Evolutionary conservation across 257 asterid genomes (phyloP).

Genomic region (Parsonsia alboflavescens): DNA sequence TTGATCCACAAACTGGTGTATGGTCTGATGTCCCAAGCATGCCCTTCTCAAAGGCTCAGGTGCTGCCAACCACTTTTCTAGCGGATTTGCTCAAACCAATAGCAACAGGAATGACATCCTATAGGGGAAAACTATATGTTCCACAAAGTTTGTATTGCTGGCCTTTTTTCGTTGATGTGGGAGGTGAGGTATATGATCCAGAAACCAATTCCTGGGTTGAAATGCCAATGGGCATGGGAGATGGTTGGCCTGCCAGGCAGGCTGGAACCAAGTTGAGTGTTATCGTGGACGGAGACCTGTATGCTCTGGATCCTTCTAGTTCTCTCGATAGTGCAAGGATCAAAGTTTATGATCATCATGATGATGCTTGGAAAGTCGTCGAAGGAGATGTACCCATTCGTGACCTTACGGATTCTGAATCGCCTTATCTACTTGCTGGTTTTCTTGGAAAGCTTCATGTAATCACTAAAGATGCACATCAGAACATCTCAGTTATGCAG

Average conservation of each 20-base stretch:
- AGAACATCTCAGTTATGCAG: constrained; percentile 55
- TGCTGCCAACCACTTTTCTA: constrained; percentile 78
- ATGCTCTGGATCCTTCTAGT: constrained; percentile 78
- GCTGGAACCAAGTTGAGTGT: constrained; percentile 85
- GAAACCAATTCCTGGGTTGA: constrained; percentile 77
- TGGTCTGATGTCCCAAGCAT: constrained; percentile 87
- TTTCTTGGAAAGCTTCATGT: constrained; percentile 77
- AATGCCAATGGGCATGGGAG: constrained; percentile 95
- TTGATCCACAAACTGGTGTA: constrained; percentile 58
- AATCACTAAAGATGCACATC: constrained; percentile 62
- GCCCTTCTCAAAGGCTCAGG: constrained; percentile 88
- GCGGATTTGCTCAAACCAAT: constrained; percentile 90
- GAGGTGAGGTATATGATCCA: constrained; percentile 93
- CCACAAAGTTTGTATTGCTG: constrained; percentile 90
- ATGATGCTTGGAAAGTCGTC: constrained; percentile 73
- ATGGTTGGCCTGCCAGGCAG: constrained; percentile 96
- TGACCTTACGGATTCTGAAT: constrained; percentile 56
- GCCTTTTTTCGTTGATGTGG: constrained; percentile 94
- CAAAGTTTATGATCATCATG: constrained; percentile 74
- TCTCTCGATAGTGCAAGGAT: constrained; percentile 70
- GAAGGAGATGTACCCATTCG: constrained; percentile 77
- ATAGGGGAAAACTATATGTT: constrained; percentile 74
- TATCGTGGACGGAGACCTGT: constrained; percentile 72
- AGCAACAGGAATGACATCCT: constrained; percentile 88
- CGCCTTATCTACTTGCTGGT: constrained; percentile 77